Base-by-base conservation (phyloP, 2,329 filamentous ascomycete genomes). In the Coniochaeta prunicola region DNA sequence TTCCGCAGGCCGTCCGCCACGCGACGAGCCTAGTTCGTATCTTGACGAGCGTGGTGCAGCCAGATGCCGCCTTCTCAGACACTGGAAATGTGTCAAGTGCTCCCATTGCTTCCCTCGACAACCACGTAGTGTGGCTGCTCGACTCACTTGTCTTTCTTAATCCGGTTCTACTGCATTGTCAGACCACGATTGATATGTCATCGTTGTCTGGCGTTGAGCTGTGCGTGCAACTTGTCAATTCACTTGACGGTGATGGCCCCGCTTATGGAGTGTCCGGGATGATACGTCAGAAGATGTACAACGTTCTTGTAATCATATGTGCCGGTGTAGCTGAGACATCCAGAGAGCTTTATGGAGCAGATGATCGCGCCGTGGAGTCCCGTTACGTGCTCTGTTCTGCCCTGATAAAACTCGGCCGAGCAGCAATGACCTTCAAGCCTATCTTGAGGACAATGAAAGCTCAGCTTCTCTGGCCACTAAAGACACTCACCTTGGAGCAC, bases 171-270 rank as follows among this genome's bases (percentile, higher is more conserved):
- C 28, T 8, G 5, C 53, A 24, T n/a, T 36, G 12, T n/a, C n/a
- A 33, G 24, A 15, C 7, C 17, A 31, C 30, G 19, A n/a, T 10
- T 19, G 53, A 34, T 55, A 31, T 55, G 8, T 36, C 53, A 2
- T 12, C 19, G 17, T 19, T 55, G 28, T 6, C 28, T 34, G 53
- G 2, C 19, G 53, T 55, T 10, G 28, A 34, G 4, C 34, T 36
- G 30, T 55, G 53, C 53, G 28, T 26, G 12, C 24, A 50, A 2
- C 5, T 55, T 7, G 17, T 33, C 53, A 21, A 33, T 55, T 15
- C 24, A 24, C 28, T 33, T 8, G 30, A n/a, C 30, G 24, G 53
- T 15, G 30, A 55, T 79, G 15, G 69, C 72, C 19, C 60, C 80
- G 13, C 60, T 60, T 9, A 54, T 33, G 53, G 53, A 5, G 38